Evolutionary conservation across 108 stramenopile species (phyloP), one percentile per base, ranked within the genome.

Genomic region (Stephanodiscus triporus): DNA sequence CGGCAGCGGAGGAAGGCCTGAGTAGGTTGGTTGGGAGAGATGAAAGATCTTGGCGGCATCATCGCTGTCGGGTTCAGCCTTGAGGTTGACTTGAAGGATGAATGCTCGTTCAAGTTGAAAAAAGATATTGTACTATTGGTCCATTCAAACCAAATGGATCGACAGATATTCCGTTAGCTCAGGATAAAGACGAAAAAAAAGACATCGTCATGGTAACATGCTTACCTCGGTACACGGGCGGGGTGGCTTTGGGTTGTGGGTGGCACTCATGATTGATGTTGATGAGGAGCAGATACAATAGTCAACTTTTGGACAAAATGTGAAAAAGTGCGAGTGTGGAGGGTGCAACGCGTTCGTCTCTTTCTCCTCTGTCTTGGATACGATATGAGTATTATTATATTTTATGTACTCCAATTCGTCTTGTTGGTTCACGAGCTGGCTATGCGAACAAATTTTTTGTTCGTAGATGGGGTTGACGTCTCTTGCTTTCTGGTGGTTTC

Each of bases 61-160:
- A 8, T 9, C 38, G 32, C 48, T 48, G 30, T 79, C 63, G 16
- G 67, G 66, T 19, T 62, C 53, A 19, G 59, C 66, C 10, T 20
- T 40, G 16, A 47, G 43, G 19, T 51, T 65, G 26, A 32, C 16
- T 68, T 79, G 78, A 23, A 79, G 71, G 24, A 79, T 79, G 58
- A 59, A 72, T 50, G 71, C 70, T 37, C 78, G 27, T 60, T 79
- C 71, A 23, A 79, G 71, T 57, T 79, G 78, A 50, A 71, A 79
- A 66, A 79, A 79, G 36, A 79, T 30, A 36, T 79, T 72, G 38
- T 79, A 79, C 43, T 45, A 16, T 14, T 45, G 16, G 43, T 14
- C 16, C 14, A 45, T 3, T 17, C 43, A 16, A 45, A 11, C 43
- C 14, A 45, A 45, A 16, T 45, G 13, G 43, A 45, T 45, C 2